A percentile compares a stretch with the other conserved stretches of the same genome.
phyloP scores from a whole-genome alignment of 1,284 basidiomycete genomes.

The Rhodofomes roseus region DNA sequence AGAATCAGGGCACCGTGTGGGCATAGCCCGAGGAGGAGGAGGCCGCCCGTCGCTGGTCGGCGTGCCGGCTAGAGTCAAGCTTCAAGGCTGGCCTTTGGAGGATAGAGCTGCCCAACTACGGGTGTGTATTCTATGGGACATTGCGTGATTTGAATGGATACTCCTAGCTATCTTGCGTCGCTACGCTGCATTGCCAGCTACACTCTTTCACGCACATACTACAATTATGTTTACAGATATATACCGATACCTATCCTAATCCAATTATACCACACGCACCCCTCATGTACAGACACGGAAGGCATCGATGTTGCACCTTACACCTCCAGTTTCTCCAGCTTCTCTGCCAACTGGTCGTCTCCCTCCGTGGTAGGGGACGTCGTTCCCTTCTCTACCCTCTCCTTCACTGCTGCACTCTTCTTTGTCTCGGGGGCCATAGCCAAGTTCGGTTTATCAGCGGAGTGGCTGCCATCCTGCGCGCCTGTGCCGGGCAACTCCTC shows the following conservation, averaged over 20 bases:
- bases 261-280: conserved; percentile 3
- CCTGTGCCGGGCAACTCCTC: conserved; percentile 37
- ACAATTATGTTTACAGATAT: conserved; percentile 5
- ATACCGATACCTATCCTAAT: conserved; percentile 4
- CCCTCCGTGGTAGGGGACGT: conserved; percentile 6
- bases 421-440: conserved; percentile 15
- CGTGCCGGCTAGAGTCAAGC: background rate
- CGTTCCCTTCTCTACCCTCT: conserved; percentile 1
- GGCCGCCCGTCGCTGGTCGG: background rate
- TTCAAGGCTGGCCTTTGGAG: background rate
- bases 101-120: background rate
- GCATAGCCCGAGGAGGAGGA: conserved; percentile 16
- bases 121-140: background rate
- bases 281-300: conserved; percentile 1
- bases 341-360: conserved; percentile 34
- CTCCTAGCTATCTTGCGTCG: background rate
- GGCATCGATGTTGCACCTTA: conserved; percentile 16
- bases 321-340: conserved; percentile 43
- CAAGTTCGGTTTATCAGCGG: conserved; percentile 17
- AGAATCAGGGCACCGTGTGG: conserved; percentile 15
- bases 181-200: background rate
- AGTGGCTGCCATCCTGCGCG: conserved; percentile 10
- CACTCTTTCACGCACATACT: conserved; percentile 3
- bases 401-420: conserved; percentile 8
- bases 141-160: background rate